Percentiles rank a stretch among this genome's conserved stretches.
phyloP scores from a whole-genome alignment of 2,329 filamentous ascomycete genomes.

The Xylaria sp. region DNA sequence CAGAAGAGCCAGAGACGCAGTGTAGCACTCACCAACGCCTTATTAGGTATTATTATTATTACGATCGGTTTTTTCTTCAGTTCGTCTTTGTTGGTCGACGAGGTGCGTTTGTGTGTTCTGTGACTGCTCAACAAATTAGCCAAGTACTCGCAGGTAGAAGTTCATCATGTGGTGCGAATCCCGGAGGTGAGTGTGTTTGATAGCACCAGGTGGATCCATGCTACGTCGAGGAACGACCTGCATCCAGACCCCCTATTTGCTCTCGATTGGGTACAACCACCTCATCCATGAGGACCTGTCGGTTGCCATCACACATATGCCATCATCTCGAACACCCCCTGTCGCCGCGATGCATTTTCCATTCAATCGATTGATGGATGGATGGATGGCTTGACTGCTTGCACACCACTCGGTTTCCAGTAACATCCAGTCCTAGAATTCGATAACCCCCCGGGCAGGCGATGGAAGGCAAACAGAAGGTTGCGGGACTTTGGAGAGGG shows the following conservation, averaged over 20 bases:
- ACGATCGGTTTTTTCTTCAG: neutral
- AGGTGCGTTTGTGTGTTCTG: slow-evolving; percentile 7
- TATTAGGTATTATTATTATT: neutral
- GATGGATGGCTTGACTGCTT: neutral
- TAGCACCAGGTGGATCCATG: slow-evolving; percentile 7
- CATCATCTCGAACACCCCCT: slow-evolving; percentile 8
- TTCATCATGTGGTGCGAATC: no score
- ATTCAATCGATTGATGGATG: no score
- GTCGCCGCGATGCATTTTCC: neutral
- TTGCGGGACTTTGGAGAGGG: slow-evolving; percentile 9
- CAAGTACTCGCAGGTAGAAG: slow-evolving; percentile 16
- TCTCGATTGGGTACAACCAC: slow-evolving; percentile 6
- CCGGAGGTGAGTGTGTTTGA: neutral
- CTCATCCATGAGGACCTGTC: neutral
- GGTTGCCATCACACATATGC: slow-evolving; percentile 8
- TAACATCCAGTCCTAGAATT: neutral
- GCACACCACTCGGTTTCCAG: neutral
- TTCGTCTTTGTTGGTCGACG: neutral
- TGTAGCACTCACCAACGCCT: neutral
- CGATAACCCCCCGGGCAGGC: neutral
- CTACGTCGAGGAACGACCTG: slow-evolving; percentile 1
- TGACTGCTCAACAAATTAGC: slow-evolving; percentile 17
- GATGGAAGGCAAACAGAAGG: slow-evolving; percentile 5
- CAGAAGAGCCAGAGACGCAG: neutral
- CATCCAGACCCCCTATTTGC: slow-evolving; percentile 15